Evolutionary conservation across 257 asterid species (phyloP), one percentile per base, ranked within the genome.

Genomic region (Nicotiana knightiana): DNA sequence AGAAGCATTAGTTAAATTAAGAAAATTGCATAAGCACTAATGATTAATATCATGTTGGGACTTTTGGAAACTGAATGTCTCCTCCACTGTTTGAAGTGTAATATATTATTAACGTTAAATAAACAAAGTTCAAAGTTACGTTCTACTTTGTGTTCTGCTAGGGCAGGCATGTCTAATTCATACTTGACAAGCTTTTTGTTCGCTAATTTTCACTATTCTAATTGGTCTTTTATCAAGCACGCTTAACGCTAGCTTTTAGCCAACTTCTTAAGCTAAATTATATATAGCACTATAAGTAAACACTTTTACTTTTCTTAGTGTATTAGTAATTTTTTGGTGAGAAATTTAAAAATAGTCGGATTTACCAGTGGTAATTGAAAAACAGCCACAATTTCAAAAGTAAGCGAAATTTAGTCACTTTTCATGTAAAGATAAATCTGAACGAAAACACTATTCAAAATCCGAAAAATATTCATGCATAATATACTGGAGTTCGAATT

Each of bases 11-110:
- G 26, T 26, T 26, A 73, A 71, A 73, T 37, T 26, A 48, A 26
- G 24, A 15, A 64, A 21, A 13, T 54, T 66, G 55, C 61, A 33
- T 81, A 30, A 77, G 17, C 71, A 43, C 15, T 51, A 76, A 21
- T 83, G 67, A 71, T 67, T 84, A 79, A 48, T 77, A 48, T 81
- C 15, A 62, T 83, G 88, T 79, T 53, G 32, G 28, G 71, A 64
- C 88, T 84, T 90, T 85, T 76, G 76, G 83, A 80, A 83, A 81
- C 87, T 67, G 43, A 67, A 54, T 86, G 87, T 83, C 89, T 68
- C 18, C 1, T 64, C 21, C 6, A 16, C 43, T 64, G 3, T 28
- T 64, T 64, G 37, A 64, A 64, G 39, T 26, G 43, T 30, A 10
- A 61, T 79, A 85, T 66, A 79, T 66, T 82, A 79, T 62, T 81